Conservation (phyloP, 305 asterid genomes). For the Ruellia speciosa region DNA sequence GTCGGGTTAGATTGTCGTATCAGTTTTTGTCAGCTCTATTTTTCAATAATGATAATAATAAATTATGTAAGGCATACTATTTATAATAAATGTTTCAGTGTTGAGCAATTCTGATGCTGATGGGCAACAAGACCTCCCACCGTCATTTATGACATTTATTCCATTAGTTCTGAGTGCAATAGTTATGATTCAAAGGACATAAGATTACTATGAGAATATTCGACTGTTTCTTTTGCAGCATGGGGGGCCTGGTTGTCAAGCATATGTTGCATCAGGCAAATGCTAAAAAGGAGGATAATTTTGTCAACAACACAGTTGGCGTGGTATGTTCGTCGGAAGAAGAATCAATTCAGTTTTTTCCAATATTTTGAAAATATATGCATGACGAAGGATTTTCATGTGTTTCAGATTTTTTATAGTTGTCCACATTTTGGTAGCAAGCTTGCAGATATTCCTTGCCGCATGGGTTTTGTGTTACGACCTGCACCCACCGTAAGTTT, state of each 20-base stretch:
- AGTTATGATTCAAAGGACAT: not conserved
- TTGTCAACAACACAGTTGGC: slow-evolving; percentile 83
- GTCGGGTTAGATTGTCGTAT: no score
- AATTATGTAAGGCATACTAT: no score
- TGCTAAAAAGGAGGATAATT: slow-evolving; percentile 58
- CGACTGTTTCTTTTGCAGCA: slow-evolving; percentile 45
- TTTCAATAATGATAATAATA: no score
- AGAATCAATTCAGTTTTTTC: slow-evolving; percentile 8
- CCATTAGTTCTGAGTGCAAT: not conserved
- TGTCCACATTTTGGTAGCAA: slow-evolving; percentile 99
- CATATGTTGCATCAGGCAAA: slow-evolving; percentile 87
- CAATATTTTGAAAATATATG: slow-evolving; percentile 16
- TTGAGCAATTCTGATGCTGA: no score
- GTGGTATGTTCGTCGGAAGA: slow-evolving; percentile 42
- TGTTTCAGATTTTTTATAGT: slow-evolving; percentile 82
- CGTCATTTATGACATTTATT: slow-evolving; percentile 9
- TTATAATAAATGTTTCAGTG: no score
- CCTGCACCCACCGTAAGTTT: slow-evolving; percentile 93
- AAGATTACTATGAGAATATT: slow-evolving; percentile 3
- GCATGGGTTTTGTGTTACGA: slow-evolving; percentile 92
- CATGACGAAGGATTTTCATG: slow-evolving; percentile 6
- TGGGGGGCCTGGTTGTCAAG: slow-evolving; percentile 99
- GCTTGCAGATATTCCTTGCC: slow-evolving; percentile 99
- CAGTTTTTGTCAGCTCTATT: no score
- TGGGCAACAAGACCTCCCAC: no score